Evolutionary conservation across 208 protist genomes (phyloP).

Genomic region (Leishmania aethiopica): DNA sequence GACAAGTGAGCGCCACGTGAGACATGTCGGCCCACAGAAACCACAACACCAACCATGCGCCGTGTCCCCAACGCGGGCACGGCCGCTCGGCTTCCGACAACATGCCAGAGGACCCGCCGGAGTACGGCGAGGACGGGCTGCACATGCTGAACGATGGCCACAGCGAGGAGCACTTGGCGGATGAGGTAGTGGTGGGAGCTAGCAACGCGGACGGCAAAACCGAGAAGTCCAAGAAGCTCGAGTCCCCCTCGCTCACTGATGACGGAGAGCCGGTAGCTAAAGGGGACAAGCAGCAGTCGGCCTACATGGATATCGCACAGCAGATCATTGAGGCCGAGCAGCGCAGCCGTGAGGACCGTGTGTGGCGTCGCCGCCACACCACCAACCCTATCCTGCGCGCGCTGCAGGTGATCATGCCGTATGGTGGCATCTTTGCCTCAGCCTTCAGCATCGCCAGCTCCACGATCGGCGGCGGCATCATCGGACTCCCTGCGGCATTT

Average conservation of each 20-base stretch:
- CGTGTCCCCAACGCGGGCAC: neutral
- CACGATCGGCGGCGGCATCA: constrained; percentile 72
- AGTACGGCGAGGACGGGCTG: constrained; percentile 44
- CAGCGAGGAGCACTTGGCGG: constrained; percentile 16
- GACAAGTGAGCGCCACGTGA: neutral
- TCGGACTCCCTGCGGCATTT: constrained; percentile 57
- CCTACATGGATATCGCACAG: constrained; percentile 16
- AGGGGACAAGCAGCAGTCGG: neutral
- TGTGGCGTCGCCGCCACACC: constrained; percentile 49
- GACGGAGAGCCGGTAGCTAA: constrained; percentile 9
- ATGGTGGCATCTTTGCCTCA: constrained; percentile 48
- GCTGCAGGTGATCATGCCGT: constrained; percentile 48
- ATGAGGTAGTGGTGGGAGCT: neutral
- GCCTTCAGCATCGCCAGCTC: constrained; percentile 67
- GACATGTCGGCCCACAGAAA: neutral
- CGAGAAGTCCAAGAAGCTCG: neutral
- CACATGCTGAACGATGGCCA: constrained; percentile 28
- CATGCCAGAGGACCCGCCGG: constrained; percentile 44
- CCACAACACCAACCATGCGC: neutral
- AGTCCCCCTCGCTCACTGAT: neutral
- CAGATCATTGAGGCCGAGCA: constrained; percentile 27
- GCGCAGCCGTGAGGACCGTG: constrained; percentile 29
- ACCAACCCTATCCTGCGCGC: constrained; percentile 36
- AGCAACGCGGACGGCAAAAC: neutral
- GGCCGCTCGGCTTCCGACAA: neutral